phyloP scores from a whole-genome alignment of 805 yeast genomes.

The Cyberlindnera samutprakarnensis region DNA sequence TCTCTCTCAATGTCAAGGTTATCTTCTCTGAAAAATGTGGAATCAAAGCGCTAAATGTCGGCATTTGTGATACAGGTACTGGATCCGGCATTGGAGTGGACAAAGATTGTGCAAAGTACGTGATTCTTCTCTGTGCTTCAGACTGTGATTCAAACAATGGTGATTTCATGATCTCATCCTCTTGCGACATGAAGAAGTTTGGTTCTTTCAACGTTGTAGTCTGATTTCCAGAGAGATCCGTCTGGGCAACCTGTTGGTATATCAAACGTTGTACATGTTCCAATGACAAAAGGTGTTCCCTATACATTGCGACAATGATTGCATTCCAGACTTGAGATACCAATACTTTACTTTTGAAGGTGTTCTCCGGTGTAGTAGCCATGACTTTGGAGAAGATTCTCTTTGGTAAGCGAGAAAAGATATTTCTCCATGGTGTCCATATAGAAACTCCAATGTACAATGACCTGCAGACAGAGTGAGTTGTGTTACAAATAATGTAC shows the following conservation, averaged over 20 bases:
- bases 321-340: conserved; percentile 99
- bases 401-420: conserved; percentile 68
- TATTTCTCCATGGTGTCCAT: conserved; percentile 86
- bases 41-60: conserved; percentile 72
- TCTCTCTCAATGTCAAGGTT: conserved; percentile 65
- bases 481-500: conserved; percentile 77
- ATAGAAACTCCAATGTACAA: conserved; percentile 72
- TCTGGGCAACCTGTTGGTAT: conserved; percentile 73
- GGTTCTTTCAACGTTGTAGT: conserved; percentile 56
- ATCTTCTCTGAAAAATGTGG: conserved; percentile 88
- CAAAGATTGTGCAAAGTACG: conserved; percentile 85
- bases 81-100: conserved; percentile 82
- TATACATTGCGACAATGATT: conserved; percentile 95
- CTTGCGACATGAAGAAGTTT: conserved; percentile 71
- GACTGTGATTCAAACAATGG: conserved; percentile 53
- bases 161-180: conserved; percentile 59
- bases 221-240: conserved; percentile 28
- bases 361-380: conserved; percentile 62
- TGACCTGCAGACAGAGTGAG: conserved; percentile 64
- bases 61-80: conserved; percentile 59
- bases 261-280: conserved; percentile 96
- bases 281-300: conserved; percentile 95
- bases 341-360: conserved; percentile 93
- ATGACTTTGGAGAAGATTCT: conserved; percentile 67
- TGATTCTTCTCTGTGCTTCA: conserved; percentile 77